Conservation (phyloP, 2,329 filamentous ascomycete species). For the Colletotrichum endophyticum region DNA sequence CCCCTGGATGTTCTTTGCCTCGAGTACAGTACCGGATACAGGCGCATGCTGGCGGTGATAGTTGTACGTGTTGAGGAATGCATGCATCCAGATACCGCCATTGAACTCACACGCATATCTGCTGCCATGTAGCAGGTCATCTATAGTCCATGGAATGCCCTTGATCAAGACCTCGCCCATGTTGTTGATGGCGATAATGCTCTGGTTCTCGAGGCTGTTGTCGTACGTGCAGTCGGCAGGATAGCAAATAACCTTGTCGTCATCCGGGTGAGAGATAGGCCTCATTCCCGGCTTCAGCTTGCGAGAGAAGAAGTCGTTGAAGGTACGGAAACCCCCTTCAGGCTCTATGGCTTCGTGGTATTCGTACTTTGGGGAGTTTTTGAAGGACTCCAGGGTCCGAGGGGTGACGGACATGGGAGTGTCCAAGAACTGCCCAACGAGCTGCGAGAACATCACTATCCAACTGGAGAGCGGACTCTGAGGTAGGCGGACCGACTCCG, state of each 20-base stretch:
- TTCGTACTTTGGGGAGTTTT: slow-evolving; percentile 32
- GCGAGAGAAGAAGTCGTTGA: slow-evolving; percentile 46
- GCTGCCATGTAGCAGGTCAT: slow-evolving; percentile 36
- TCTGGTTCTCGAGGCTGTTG: slow-evolving; percentile 23
- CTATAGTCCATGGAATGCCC: slow-evolving; percentile 40
- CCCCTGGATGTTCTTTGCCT: slow-evolving; percentile 40
- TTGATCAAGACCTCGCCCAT: slow-evolving; percentile 38
- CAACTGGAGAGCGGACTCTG: slow-evolving; percentile 39
- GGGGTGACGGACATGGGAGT: slow-evolving; percentile 33
- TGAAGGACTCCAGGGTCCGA: slow-evolving; percentile 34
- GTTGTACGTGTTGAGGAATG: slow-evolving; percentile 42
- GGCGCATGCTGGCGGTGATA: slow-evolving; percentile 48
- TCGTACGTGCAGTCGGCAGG: slow-evolving; percentile 42
- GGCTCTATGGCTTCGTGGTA: slow-evolving; percentile 35
- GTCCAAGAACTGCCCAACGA: slow-evolving; percentile 39
- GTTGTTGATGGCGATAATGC: slow-evolving; percentile 26
- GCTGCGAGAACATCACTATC: slow-evolving; percentile 40
- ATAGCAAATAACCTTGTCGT: slow-evolving; percentile 34
- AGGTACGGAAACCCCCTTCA: slow-evolving; percentile 34
- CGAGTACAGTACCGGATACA: slow-evolving; percentile 39
- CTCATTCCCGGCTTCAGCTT: slow-evolving; percentile 36
- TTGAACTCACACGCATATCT: slow-evolving; percentile 34
- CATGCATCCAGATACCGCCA: slow-evolving; percentile 45
- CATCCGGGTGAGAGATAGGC: slow-evolving; percentile 30
- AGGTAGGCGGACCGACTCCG: slow-evolving; percentile 28